Evolutionary conservation across 257 asterid species (phyloP), one percentile per base, ranked within the genome.

Genomic region (Nicotiana undulata): DNA sequence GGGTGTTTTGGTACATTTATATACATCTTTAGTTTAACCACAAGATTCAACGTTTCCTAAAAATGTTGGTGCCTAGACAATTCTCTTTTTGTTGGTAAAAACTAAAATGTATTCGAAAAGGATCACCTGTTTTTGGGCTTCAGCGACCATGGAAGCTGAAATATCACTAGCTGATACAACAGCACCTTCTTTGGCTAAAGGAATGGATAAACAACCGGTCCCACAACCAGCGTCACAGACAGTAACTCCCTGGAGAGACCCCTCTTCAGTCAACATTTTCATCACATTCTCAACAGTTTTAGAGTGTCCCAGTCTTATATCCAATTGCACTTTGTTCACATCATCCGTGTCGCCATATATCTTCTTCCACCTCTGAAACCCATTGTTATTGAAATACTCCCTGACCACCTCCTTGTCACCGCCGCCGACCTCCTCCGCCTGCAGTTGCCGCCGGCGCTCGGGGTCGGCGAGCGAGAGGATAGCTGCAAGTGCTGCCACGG

Each of bases 151-250:
- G 70, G 99, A 88, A 24, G 93, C 98, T 5, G 99, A 95, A 75
- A 95, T 94, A 86, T 95, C 99, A 80, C 92, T 93, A 12, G 98
- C 98, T 8, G 87, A 86, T 80, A 95, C 98, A 52, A 90, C 56
- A 2, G 97, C 98, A 22, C 98, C 99, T 85, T 94, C 93, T 85
- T 91, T 93, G 0, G 97, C 98, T 87, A 95, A 76, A 4, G 99
- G 99, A 82, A 95, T 95, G 26, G 98, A 84, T 82, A 93, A 77
- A 37, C 91, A 86, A 17, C 99, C 99, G 12, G 97, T 95, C 77
- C 98, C 98, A 64, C 98, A 95, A 0, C 99, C 98, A 0, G 99
- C 99, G 24, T 95, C 99, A 53, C 99, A 95, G 9, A 95, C 97
- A 5, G 91, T 89, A 6, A 92, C 88, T 11, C 99, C 99, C 26